Percentiles rank a stretch among this genome's conserved stretches.
Evolutionary conservation across 306 rosid species (phyloP).

Genomic region (Castanospermum australe): DNA sequence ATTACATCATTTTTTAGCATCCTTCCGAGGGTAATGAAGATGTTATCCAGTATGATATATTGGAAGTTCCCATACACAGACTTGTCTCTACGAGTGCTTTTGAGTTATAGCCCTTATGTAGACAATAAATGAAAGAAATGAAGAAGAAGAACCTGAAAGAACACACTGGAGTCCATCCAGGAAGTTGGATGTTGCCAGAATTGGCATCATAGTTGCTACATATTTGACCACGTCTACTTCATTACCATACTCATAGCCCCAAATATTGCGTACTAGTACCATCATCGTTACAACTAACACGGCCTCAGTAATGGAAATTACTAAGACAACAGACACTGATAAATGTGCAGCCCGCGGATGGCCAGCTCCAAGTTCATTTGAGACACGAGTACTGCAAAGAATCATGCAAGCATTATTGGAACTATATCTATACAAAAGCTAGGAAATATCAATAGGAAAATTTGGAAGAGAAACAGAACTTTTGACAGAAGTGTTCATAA

Average conservation of each 20-base stretch:
- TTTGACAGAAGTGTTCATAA: background rate
- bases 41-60: background rate
- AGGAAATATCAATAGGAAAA: background rate
- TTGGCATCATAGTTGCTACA: slow-evolving; percentile 64
- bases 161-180: slow-evolving; percentile 76
- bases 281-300: slow-evolving; percentile 44
- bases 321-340: slow-evolving; percentile 33
- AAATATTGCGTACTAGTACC: slow-evolving; percentile 59
- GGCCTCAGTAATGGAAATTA: slow-evolving; percentile 27
- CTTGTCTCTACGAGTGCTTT: background rate
- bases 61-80: background rate
- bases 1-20: background rate
- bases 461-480: background rate
- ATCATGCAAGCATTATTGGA: background rate
- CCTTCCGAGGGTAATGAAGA: background rate
- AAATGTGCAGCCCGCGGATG: slow-evolving; percentile 31
- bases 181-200: slow-evolving; percentile 63
- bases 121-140: background rate
- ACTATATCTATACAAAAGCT: background rate
- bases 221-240: slow-evolving; percentile 60
- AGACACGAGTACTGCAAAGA: slow-evolving; percentile 51
- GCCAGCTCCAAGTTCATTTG: slow-evolving; percentile 48
- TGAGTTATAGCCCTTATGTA: background rate
- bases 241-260: slow-evolving; percentile 72
- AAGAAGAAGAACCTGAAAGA: slow-evolving; percentile 55